Percentiles rank a stretch among this genome's conserved stretches.
Evolutionary conservation across 225 moss, liverwort and hornwort genomes (phyloP).

Genomic region (Straminergon stramineum): DNA sequence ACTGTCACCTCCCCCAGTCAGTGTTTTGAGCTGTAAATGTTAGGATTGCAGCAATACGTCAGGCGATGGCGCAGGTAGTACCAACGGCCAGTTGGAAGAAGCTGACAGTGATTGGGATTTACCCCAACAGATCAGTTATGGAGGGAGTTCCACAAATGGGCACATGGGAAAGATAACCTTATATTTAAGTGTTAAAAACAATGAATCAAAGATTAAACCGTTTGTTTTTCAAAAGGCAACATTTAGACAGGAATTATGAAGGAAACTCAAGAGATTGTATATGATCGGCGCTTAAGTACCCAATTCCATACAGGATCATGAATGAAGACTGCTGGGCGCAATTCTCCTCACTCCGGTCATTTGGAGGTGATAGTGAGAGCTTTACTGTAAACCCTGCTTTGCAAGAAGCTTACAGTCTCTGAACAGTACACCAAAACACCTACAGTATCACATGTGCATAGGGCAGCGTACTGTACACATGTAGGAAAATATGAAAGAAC

Average conservation of each 20-base stretch:
- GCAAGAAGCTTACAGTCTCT: no score
- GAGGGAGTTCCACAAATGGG: no score
- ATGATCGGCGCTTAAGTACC: no score
- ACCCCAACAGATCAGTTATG: not conserved
- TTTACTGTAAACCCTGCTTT: no score
- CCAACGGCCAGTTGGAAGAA: not conserved
- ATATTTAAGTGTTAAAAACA: no score
- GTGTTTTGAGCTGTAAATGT: not conserved
- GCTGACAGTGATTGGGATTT: not conserved
- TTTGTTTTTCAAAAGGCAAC: not conserved
- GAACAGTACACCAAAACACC: no score
- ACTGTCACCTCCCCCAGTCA: not conserved
- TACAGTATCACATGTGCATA: not conserved
- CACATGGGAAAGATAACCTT: not conserved
- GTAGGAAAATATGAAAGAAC: no score
- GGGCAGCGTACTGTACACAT: not conserved
- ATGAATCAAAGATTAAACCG: not conserved
- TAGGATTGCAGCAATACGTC: not conserved
- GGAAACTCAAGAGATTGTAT: no score
- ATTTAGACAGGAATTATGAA: no score
- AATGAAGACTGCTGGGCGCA: no score
- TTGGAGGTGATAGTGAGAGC: no score
- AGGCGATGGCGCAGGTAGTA: not conserved
- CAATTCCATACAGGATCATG: rapidly evolving
- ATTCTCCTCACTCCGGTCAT: no score